Base-by-base conservation (phyloP, 495 filamentous ascomycete species). In the Platismatia glauca region DNA sequence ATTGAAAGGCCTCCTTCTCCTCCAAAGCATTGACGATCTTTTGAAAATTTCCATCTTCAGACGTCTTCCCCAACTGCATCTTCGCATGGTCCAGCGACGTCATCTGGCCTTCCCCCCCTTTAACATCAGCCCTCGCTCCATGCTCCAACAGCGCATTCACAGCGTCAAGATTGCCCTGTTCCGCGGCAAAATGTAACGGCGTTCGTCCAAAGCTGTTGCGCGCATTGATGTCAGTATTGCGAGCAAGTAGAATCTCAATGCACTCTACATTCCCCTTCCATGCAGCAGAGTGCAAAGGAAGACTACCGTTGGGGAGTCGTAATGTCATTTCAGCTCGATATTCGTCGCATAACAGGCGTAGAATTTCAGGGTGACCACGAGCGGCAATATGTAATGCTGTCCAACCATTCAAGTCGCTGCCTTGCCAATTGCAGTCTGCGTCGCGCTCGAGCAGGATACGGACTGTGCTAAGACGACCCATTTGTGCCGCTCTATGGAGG, bases 151-250 rank as follows among this genome's bases (percentile, higher is more conserved):
- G 16, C 41, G 24, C 24, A 16, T 60, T 22, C 41, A 60, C 43
- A 24, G 41, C 22, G 24, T 33, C 27, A 33, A 44, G 7, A 44
- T 60, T 24, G 71, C 74, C n/a, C 43, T 7, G 11, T 43, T 60
- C 58, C 24, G 43, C 58, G 22, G 58, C 58, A 6, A 15, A 60
- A 43, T 60, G 43, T 27, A 60, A 52, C 31, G 58, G 58, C n/a
- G 58, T 60, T 37, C 58, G 31, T 38, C 43, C 43, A 37, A 20
- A 24, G 29, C 24, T 7, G 52, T 60, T 60, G 27, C 41, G 22
- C 11, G 43, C 29, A 73, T 78, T 44, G 68, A 75, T 41, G 76
- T 79, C 66, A 74, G 77, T 57, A 72, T 76, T 61, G 76, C 74
- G 68, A 56, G 68, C 61, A 66, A 73, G 24, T 15, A 60, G 46